Percentiles rank a stretch among this genome's conserved stretches.
Conservation (phyloP, 306 rosid species). For the Trichosanthes cucumerina region DNA sequence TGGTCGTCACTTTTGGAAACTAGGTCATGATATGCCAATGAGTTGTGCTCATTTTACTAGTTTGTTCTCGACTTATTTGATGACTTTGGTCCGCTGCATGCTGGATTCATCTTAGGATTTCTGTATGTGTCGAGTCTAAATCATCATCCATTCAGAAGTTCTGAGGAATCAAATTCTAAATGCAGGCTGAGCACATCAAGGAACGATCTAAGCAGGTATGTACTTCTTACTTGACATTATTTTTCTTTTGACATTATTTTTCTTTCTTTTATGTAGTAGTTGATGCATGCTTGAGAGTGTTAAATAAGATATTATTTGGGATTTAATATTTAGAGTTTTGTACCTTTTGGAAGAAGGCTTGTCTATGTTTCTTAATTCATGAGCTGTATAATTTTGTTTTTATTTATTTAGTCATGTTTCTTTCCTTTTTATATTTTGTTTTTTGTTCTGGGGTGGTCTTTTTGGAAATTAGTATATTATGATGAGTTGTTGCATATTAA, state of each 20-base stretch:
- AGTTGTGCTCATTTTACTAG: neutral
- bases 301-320: neutral
- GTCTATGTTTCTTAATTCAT: neutral
- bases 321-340: neutral
- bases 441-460: neutral
- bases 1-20: neutral
- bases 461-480: neutral
- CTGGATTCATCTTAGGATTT: conserved; percentile 8
- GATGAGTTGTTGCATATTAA: neutral
- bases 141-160: conserved; percentile 14
- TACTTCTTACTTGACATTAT: neutral
- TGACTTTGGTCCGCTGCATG: conserved; percentile 1
- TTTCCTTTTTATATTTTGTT: neutral
- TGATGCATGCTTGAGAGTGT: neutral
- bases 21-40: neutral
- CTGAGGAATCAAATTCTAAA: conserved; percentile 23
- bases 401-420: neutral
- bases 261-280: neutral
- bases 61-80: conserved; percentile 1
- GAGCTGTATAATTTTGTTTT: neutral
- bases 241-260: neutral
- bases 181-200: conserved; percentile 57
- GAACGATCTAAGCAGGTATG: conserved; percentile 53
- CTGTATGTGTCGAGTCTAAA: conserved; percentile 9
- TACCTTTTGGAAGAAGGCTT: neutral